Evolutionary conservation across 305 asterid species (phyloP).

Genomic region (Solanum hybrid): DNA sequence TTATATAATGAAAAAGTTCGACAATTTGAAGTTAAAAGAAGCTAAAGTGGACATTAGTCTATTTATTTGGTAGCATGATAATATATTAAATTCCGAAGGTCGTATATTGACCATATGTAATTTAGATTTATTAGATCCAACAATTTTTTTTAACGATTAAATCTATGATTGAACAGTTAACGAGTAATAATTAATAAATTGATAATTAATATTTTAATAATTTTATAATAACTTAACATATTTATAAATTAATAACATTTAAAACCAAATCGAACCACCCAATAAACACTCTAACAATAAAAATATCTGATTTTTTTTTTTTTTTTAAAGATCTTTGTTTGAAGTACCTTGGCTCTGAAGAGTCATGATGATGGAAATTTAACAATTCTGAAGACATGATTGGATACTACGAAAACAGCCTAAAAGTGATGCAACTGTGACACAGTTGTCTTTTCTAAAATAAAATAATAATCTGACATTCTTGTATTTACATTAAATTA

Average conservation of each 20-base stretch:
- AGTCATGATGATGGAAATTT: background rate
- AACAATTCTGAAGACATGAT: background rate
- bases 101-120: background rate
- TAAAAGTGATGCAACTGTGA: background rate
- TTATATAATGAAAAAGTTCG: background rate
- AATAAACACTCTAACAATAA: background rate
- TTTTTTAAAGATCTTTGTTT: background rate
- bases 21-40: background rate
- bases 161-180: no score
- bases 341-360: background rate
- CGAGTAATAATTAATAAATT: no score
- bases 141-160: background rate
- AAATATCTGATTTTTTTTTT: no score
- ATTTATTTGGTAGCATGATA: background rate
- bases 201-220: no score
- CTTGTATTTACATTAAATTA: background rate
- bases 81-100: no score
- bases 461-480: background rate
- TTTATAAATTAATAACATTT: no score
- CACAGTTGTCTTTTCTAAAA: background rate
- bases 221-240: no score
- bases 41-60: background rate
- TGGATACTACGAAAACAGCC: background rate
- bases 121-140: no score
- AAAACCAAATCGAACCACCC: background rate